Evolutionary conservation across 1,284 basidiomycete genomes (phyloP), one percentile per base, ranked within the genome.

Genomic region (Cutaneotrichosporon sp.): DNA sequence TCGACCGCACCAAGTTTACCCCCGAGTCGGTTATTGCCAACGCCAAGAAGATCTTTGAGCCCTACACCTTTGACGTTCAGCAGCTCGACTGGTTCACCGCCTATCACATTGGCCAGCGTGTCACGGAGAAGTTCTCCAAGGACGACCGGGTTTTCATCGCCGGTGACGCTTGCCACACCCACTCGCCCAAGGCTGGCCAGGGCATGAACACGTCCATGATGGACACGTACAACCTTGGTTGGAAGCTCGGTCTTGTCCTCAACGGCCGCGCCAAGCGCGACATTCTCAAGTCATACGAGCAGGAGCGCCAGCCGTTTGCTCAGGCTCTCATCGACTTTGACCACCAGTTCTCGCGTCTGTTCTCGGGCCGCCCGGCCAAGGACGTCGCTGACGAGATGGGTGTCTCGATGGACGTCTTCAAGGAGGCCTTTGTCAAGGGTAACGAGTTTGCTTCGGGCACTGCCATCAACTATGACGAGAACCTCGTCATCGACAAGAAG

Each of bases 271-370:
- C 89, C 2, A 81, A 85, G 40, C 81, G 84, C 3, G 85, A 85
- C 0, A 79, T 94, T 10, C 80, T 94, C 34, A 84, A 86, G 71
- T 91, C 91, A 4, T 69, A 66, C 64, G 62, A 56, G 64, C 31
- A 16, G 10, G 68, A 69, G 58, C 56, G 68, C 30, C 65, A 67
- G 49, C 63, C 65, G 7, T 63, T 65, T n/a, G 68, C 68, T 5
- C 64, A 89, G 76, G 89, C 91, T 67, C 83, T 94, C 60, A 92
- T 93, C 70, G 76, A 85, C 64, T 91, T 91, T 70, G 91, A 93
- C 77, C 87, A 87, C 75, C 81, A 87, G 69, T 91, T 88, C 73
- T 85, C 89, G 3, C 82, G 85, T 11, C 80, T 92, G 22, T 91
- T 92, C 77, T 90, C 89, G n/a, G 88, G 86, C 50, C 91, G 90